phyloP scores from a whole-genome alignment of 2,329 filamentous ascomycete genomes.

The Aspergillus proliferans region DNA sequence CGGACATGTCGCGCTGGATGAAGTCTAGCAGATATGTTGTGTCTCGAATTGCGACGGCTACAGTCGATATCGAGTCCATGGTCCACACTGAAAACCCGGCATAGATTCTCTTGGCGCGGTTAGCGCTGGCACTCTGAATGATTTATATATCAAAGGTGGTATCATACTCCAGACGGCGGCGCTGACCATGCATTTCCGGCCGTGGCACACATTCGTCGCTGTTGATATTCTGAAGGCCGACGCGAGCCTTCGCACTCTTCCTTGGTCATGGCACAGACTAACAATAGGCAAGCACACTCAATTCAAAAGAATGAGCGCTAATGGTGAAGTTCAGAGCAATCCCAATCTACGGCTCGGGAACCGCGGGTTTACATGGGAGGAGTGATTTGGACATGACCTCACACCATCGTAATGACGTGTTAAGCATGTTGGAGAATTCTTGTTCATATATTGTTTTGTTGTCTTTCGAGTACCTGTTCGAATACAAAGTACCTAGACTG shows the following conservation, averaged over 20 bases:
- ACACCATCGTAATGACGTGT: background rate
- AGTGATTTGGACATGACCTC: background rate
- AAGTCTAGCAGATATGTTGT: constrained; percentile 70
- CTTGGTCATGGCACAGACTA: constrained; percentile 1
- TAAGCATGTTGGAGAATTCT: background rate
- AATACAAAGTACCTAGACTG: too few species aligned
- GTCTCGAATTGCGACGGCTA: constrained; percentile 67
- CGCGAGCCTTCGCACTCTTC: constrained; percentile 14
- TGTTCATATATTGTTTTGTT: too few species aligned
- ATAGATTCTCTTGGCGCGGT: constrained; percentile 31
- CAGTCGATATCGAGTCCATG: constrained; percentile 44
- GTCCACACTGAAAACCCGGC: constrained; percentile 32
- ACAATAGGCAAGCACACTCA: background rate
- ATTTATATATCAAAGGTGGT: background rate
- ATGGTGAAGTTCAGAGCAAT: background rate
- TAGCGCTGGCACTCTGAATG: background rate
- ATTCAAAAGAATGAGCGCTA: background rate
- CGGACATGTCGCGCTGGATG: constrained; percentile 53
- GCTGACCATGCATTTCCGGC: constrained; percentile 30
- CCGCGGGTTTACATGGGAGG: background rate
- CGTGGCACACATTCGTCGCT: constrained; percentile 28
- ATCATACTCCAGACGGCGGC: constrained; percentile 33
- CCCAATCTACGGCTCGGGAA: background rate
- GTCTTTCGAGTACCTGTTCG: too few species aligned
- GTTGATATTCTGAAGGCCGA: constrained; percentile 27